Base-by-base conservation (phyloP, 306 rosid genomes). In the Medicago lupulina region DNA sequence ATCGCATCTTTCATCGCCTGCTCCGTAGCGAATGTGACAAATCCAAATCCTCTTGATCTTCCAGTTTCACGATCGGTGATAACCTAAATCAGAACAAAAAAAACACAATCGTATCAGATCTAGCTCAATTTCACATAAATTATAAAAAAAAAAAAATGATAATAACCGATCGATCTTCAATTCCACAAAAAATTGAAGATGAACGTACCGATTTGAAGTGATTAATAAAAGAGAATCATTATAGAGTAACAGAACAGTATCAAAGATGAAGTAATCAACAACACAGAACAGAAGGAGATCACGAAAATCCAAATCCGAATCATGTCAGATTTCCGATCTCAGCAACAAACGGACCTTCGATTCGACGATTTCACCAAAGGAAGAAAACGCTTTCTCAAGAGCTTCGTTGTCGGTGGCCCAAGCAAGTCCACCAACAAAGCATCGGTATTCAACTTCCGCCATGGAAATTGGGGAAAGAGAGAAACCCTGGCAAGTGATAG, bases 261-360 rank as follows among this genome's bases (percentile, higher is more conserved):
- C 85, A 84, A 68, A 85, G 87, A 88, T 79, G 88, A 89, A 94
- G 97, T 89, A 90, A 88, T 18, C 61, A 54, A 54, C 60, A 57
- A 19, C 36, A 25, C 28, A 54, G 60, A 54, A n/a, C n/a, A n/a
- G n/a, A n/a, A n/a, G n/a, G n/a, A n/a, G n/a, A n/a, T n/a, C n/a
- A n/a, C n/a, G n/a, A n/a, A n/a, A 83, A 85, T 78, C 85, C 86
- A 80, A 79, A 84, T 86, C 89, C 89, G 86, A 84, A 82, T 85
- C 74, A 86, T 74, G 86, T 71, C 84, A 85, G 93, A 93, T 89
- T 15, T 39, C 93, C 90, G 93, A 89, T 89, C 89, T 87, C 93
- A 80, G 88, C 89, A 71, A 83, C 92, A 80, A 91, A 92, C 98
- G 96, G 97, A 92, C 97, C 97, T 95, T 95, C 91, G 99, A 91